phyloP scores from a whole-genome alignment of 805 yeast genomes.

The Kodamaea neixiangensis region DNA sequence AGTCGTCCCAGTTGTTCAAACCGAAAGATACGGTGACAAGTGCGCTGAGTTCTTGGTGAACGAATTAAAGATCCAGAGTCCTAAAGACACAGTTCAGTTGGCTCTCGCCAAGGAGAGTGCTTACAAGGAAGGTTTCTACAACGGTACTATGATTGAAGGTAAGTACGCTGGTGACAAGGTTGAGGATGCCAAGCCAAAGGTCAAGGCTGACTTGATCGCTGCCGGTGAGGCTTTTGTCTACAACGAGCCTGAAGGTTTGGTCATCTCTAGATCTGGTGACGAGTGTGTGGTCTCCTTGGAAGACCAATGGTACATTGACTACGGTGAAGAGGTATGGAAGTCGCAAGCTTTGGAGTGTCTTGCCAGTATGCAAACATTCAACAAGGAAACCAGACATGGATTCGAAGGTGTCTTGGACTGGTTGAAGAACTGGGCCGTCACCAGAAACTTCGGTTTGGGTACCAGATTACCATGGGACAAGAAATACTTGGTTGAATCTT shows the following conservation, averaged over 20 bases:
- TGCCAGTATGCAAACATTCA: constrained; percentile 71
- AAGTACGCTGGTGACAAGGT: constrained; percentile 86
- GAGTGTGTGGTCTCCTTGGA: constrained; percentile 95
- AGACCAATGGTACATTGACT: constrained; percentile 98
- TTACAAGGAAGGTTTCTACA: constrained; percentile 95
- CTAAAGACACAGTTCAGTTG: constrained; percentile 84
- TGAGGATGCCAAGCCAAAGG: constrained; percentile 86
- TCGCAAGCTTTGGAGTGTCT: constrained; percentile 77
- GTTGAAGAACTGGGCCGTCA: constrained; percentile 98
- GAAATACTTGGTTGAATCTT: constrained; percentile 86
- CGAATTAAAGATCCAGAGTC: constrained; percentile 88
- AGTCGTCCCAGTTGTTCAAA: constrained; percentile 69
- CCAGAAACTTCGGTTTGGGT: constrained; percentile 95
- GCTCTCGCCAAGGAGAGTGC: constrained; percentile 93
- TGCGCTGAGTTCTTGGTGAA: constrained; percentile 85
- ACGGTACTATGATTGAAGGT: constrained; percentile 81
- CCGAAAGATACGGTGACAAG: constrained; percentile 84
- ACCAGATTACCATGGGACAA: constrained; percentile 96
- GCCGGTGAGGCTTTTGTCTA: constrained; percentile 82
- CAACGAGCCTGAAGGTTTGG: constrained; percentile 90
- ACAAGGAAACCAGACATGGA: constrained; percentile 83
- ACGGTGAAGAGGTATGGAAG: constrained; percentile 94
- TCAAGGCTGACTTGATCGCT: constrained; percentile 77
- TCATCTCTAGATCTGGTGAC: constrained; percentile 94
- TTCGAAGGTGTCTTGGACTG: constrained; percentile 93